phyloP scores from a whole-genome alignment of 257 asterid genomes.

The Solanum appendiculatum region DNA sequence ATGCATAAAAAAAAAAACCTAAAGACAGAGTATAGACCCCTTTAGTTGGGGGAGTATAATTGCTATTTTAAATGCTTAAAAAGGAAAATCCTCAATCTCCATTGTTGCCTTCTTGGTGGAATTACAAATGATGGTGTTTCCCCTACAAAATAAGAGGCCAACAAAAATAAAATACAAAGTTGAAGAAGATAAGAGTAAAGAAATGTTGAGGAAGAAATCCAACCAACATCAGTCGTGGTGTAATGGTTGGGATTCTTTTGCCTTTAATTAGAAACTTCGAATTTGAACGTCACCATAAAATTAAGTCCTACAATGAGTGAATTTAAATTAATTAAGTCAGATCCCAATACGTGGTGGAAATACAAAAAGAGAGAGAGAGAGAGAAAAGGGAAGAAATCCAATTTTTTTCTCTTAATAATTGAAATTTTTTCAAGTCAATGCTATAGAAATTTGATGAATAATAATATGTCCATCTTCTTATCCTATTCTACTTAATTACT shows the following conservation, averaged over 20 bases:
- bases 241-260: not conserved
- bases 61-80: not conserved
- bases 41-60: not conserved
- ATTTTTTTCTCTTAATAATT: not conserved
- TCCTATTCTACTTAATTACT: not conserved
- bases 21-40: not conserved
- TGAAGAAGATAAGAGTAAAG: not conserved
- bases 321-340: not conserved
- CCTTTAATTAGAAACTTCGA: not conserved
- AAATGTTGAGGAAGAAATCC: not conserved
- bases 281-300: not conserved
- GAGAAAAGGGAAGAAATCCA: not conserved
- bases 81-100: not conserved
- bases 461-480: not conserved
- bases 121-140: not conserved
- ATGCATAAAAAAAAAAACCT: not conserved
- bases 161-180: not conserved
- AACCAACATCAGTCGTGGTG: not conserved
- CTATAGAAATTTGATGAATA: not conserved
- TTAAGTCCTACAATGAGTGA: rapidly evolving
- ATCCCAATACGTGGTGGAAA: rapidly evolving
- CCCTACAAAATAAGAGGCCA: not conserved
- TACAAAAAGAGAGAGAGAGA: not conserved
- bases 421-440: not conserved
- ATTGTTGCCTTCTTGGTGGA: not conserved